Evolutionary conservation across 148 eudicot species (phyloP), one percentile per base, ranked within the genome.

Genomic region (Pharnaceum exiguum): DNA sequence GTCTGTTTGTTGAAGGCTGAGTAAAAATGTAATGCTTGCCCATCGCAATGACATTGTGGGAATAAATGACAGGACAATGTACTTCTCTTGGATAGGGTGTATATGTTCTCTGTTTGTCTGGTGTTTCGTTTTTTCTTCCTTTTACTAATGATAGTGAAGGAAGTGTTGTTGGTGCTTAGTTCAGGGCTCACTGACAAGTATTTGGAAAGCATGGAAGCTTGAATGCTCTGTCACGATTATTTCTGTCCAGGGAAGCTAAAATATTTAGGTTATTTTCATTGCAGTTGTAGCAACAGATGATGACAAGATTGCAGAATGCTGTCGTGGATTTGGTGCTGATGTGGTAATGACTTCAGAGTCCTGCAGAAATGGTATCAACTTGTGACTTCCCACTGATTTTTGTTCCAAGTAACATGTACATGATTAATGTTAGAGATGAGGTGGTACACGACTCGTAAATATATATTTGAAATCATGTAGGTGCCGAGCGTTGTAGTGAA

Each of bases 201-300:
- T n/a, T n/a, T n/a, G n/a, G n/a, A n/a, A n/a, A n/a, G n/a, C n/a
- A n/a, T n/a, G n/a, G n/a, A n/a, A n/a, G n/a, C n/a, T n/a, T 45
- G 21, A 26, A 35, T n/a, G 43, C 21, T 59, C 40, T 17, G 19
- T 31, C 19, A 24, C 29, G 10, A 8, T 13, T 38, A 9, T n/a
- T 36, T 12, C 37, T 24, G 35, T 5, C 42, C 22, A 28, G 17
- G 22, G 23, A 19, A 27, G 22, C 25, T 11, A 2, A 39, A 21
- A 15, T 54, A 46, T 2, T 4, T 29, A 36, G 47, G 29, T 46
- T 10, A 29, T 70, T 65, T 21, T 17, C 57, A 43, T 32, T 77
- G 59, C 74, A 89, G 99, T 93, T 79, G 96, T 93, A 75, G 99
- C 96, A 30, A 93, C 96, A 18, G 99, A 93, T 75, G 95, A 94